These are phyloP conservation scores for Pilatotrama ljubarskyi DNA, from an alignment of 768 basidiomycete species.

Conservation along the genomic window DNA sequence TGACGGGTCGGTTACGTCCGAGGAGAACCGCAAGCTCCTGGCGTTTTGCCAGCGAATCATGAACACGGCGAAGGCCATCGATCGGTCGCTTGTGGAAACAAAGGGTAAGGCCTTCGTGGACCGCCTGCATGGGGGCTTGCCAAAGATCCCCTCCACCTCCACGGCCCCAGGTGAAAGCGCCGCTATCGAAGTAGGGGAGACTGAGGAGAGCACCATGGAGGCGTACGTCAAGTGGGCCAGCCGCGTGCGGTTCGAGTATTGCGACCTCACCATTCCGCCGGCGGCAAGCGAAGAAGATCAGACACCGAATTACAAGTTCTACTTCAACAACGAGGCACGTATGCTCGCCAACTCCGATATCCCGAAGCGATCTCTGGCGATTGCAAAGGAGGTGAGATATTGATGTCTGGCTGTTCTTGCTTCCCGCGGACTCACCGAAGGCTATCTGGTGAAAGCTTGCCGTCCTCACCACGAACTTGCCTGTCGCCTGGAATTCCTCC, in stretches of 20 bases:
- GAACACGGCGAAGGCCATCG: slow-evolving; percentile 79
- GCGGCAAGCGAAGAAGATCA: slow-evolving; percentile 45
- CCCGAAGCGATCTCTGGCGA: slow-evolving; percentile 88
- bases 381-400: slow-evolving; percentile 81
- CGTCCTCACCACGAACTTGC: slow-evolving; percentile 89
- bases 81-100: slow-evolving; percentile 82
- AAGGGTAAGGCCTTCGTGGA: slow-evolving; percentile 88
- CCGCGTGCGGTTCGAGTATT: slow-evolving; percentile 84
- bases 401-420: not conserved
- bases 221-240: slow-evolving; percentile 86
- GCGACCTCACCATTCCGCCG: slow-evolving; percentile 67
- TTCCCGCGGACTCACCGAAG: not conserved
- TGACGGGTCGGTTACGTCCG: slow-evolving; percentile 44
- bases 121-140: slow-evolving; percentile 72
- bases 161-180: slow-evolving; percentile 28
- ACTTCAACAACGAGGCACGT: slow-evolving; percentile 79
- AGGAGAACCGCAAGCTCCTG: slow-evolving; percentile 78
- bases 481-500: slow-evolving; percentile 93
- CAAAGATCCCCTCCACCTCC: slow-evolving; percentile 53
- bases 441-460: slow-evolving; percentile 63
- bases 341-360: slow-evolving; percentile 85
- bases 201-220: slow-evolving; percentile 67
- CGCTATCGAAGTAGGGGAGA: slow-evolving; percentile 50
- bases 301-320: slow-evolving; percentile 77
- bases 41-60: slow-evolving; percentile 87